phyloP scores from a whole-genome alignment of 2,329 filamentous ascomycete species.

The Venturiaceae sp. region DNA sequence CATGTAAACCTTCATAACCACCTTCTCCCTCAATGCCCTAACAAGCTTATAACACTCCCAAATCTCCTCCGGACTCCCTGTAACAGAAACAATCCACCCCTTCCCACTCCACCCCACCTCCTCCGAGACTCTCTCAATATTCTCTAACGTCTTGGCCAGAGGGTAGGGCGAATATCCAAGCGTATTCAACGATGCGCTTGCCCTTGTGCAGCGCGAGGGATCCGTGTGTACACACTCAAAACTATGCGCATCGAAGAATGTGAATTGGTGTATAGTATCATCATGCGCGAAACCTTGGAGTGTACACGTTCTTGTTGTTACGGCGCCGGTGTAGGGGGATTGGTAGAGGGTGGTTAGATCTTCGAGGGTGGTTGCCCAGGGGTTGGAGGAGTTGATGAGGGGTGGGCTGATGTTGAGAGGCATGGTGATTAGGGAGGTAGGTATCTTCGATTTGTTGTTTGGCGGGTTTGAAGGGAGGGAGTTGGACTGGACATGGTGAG shows the following conservation, averaged over 20 bases:
- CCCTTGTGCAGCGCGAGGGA: background rate
- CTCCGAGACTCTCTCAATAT: slow-evolving; percentile 39
- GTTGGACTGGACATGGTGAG: no score
- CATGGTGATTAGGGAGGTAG: slow-evolving; percentile 5
- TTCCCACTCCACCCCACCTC: slow-evolving; percentile 30
- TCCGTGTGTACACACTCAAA: background rate
- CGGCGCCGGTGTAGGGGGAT: slow-evolving; percentile 56
- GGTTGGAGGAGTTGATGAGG: slow-evolving; percentile 64
- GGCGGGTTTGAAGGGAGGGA: no score
- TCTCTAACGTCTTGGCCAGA: slow-evolving; percentile 48
- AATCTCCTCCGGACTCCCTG: slow-evolving; percentile 51
- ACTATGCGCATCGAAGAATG: slow-evolving; percentile 47
- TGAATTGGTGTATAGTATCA: slow-evolving; percentile 49
- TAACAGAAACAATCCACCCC: slow-evolving; percentile 61
- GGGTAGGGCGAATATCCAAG: slow-evolving; percentile 63
- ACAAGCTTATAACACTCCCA: slow-evolving; percentile 45
- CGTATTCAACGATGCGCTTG: slow-evolving; percentile 47
- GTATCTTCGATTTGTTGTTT: no score
- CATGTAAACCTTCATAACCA: slow-evolving; percentile 48
- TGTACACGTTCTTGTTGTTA: slow-evolving; percentile 64
- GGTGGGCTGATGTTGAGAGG: slow-evolving; percentile 49
- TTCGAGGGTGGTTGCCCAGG: slow-evolving; percentile 59
- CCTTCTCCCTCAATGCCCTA: slow-evolving; percentile 20
- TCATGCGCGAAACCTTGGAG: slow-evolving; percentile 56
- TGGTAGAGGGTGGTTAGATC: slow-evolving; percentile 54